phyloP scores from a whole-genome alignment of 805 yeast species.

The Cyberlindnera misumaiensis region DNA sequence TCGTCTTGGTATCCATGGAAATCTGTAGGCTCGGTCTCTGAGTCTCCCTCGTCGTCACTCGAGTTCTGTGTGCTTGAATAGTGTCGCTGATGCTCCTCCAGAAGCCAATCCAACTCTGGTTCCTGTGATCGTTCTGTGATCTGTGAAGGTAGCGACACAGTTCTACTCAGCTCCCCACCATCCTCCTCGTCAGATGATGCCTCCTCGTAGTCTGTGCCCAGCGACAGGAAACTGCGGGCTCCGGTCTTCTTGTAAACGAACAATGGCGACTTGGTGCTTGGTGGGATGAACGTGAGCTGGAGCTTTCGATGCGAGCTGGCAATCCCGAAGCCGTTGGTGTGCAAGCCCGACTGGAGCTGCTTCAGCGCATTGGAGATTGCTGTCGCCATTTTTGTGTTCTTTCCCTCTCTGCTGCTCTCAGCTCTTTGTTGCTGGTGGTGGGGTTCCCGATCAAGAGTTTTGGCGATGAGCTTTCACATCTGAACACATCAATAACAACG shows the following conservation, averaged over 20 bases:
- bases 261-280: constrained; percentile 35
- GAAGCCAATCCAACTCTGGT: constrained; percentile 32
- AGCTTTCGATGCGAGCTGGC: constrained; percentile 34
- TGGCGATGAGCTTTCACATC: background rate
- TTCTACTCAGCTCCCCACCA: constrained; percentile 32
- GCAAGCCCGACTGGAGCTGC: constrained; percentile 26
- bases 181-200: constrained; percentile 22
- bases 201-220: constrained; percentile 30
- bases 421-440: too few relatives aligned
- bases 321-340: constrained; percentile 36
- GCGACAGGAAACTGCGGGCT: constrained; percentile 32
- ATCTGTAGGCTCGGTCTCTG: constrained; percentile 11
- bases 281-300: constrained; percentile 29
- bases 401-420: background rate
- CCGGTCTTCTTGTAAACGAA: constrained; percentile 26
- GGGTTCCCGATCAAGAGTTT: background rate
- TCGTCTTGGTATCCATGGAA: constrained; percentile 23
- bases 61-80: constrained; percentile 25
- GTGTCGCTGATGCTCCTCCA: constrained; percentile 33
- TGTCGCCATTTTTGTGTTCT: background rate
- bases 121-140: constrained; percentile 28
- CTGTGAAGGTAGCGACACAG: constrained; percentile 35
- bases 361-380: constrained; percentile 1
- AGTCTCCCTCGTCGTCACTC: constrained; percentile 12
- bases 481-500: too few relatives aligned